A percentile compares a stretch with the other conserved stretches of the same genome.
phyloP scores from a whole-genome alignment of 2,329 filamentous ascomycete species.

The Hymenoscyphus linearis region DNA sequence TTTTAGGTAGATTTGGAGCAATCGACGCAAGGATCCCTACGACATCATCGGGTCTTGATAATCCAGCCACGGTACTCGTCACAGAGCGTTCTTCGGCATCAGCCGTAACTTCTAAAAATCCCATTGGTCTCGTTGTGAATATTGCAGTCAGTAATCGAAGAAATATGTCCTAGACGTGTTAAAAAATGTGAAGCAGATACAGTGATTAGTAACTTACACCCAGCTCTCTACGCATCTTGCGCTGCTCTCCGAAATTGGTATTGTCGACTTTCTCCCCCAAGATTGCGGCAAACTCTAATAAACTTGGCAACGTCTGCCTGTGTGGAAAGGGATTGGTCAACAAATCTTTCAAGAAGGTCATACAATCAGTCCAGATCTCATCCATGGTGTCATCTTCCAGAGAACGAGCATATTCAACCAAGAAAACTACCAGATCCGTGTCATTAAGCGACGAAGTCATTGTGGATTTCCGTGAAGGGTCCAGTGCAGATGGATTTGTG shows the following conservation, averaged over 20 bases:
- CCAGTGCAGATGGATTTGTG: constrained; percentile 76
- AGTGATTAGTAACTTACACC: constrained; percentile 53
- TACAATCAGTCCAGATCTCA: constrained; percentile 95
- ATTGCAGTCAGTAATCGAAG: constrained; percentile 83
- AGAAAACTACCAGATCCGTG: constrained; percentile 77
- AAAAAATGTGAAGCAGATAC: constrained; percentile 20
- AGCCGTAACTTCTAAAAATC: constrained; percentile 55
- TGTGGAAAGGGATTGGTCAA: constrained; percentile 93
- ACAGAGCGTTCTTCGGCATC: constrained; percentile 36
- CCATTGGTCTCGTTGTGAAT: constrained; percentile 81
- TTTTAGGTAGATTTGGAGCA: constrained; percentile 73
- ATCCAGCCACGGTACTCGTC: constrained; percentile 25
- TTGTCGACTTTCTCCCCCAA: constrained; percentile 95
- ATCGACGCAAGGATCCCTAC: constrained; percentile 74
- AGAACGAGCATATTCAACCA: constrained; percentile 84
- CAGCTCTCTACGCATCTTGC: constrained; percentile 83
- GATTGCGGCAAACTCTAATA: constrained; percentile 85
- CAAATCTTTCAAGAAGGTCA: constrained; percentile 82
- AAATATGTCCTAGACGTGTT: constrained; percentile 68
- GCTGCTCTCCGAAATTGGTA: constrained; percentile 92
- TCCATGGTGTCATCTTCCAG: constrained; percentile 97
- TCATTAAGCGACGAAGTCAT: constrained; percentile 81
- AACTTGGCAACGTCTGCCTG: constrained; percentile 76
- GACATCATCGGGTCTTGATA: constrained; percentile 62
- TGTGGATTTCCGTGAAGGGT: constrained; percentile 76